Conservation (phyloP, 306 rosid genomes). For the Quercus glauca region DNA sequence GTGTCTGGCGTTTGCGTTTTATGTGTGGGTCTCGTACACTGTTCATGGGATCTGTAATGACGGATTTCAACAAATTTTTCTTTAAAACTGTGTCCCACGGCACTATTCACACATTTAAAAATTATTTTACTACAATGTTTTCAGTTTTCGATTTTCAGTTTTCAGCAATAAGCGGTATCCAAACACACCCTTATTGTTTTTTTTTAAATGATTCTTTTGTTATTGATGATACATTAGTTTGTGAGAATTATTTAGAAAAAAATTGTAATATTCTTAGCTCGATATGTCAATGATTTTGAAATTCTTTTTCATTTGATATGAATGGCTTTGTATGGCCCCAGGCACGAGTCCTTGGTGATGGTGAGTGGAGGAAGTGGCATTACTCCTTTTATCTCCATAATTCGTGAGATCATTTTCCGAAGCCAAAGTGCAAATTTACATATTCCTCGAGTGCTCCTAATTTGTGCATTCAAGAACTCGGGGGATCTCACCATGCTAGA, state of each 20-base stretch:
- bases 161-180: too few species aligned
- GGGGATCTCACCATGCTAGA: conserved; percentile 43
- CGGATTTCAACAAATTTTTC: too few species aligned
- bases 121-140: too few species aligned
- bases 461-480: conserved; percentile 51
- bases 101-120: too few species aligned
- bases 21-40: too few species aligned
- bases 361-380: conserved; percentile 70
- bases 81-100: too few species aligned
- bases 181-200: too few species aligned
- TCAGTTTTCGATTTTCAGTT: too few species aligned
- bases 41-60: too few species aligned
- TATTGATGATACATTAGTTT: too few species aligned
- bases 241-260: neutral
- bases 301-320: neutral
- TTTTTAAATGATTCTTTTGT: too few species aligned
- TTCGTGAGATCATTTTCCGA: conserved; percentile 53
- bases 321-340: neutral
- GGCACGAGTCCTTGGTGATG: conserved; percentile 46
- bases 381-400: conserved; percentile 61
- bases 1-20: too few species aligned
- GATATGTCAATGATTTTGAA: neutral
- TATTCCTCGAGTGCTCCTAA: conserved; percentile 29
- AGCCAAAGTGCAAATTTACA: conserved; percentile 30
- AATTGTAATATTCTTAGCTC: neutral